Percentiles rank a stretch among this genome's conserved stretches.
These are phyloP conservation scores for Chlorella sp. DNA, from an alignment of 139 green algal genomes.

Conservation along the genomic window DNA sequence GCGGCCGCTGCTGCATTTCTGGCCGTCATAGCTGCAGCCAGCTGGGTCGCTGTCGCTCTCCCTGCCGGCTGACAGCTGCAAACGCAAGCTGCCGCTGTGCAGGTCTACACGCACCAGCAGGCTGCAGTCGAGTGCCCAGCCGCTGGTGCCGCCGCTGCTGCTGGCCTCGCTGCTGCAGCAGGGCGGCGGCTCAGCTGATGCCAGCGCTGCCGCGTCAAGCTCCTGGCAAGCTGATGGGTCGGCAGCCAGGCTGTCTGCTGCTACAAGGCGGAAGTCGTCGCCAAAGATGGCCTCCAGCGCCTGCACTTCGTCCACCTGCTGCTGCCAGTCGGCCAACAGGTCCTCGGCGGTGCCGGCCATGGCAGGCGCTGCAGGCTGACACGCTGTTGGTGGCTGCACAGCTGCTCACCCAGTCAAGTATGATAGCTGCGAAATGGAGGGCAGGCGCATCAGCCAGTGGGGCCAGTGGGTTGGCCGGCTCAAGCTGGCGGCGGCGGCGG, in stretches of 20 bases:
- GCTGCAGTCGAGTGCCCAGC: constrained; percentile 33
- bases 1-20: neutral
- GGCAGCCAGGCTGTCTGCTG: neutral
- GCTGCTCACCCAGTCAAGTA: too few species aligned
- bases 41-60: neutral
- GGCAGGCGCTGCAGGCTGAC: neutral
- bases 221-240: too few species aligned
- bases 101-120: constrained; percentile 44
- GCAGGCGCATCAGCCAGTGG: too few species aligned
- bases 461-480: too few species aligned
- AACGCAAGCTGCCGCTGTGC: constrained; percentile 23
- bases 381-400: too few species aligned
- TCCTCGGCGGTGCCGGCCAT: neutral
- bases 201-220: neutral
- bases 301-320: constrained; percentile 73
- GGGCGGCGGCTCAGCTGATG: neutral
- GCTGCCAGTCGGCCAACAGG: constrained; percentile 56
- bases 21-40: too few species aligned
- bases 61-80: constrained; percentile 41
- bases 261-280: constrained; percentile 57
- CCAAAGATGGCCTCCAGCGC: constrained; percentile 67
- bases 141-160: neutral
- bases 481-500: too few species aligned
- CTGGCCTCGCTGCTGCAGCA: neutral
- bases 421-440: too few species aligned